phyloP scores from a whole-genome alignment of 495 filamentous ascomycete genomes.

The Thozetella sp. region DNA sequence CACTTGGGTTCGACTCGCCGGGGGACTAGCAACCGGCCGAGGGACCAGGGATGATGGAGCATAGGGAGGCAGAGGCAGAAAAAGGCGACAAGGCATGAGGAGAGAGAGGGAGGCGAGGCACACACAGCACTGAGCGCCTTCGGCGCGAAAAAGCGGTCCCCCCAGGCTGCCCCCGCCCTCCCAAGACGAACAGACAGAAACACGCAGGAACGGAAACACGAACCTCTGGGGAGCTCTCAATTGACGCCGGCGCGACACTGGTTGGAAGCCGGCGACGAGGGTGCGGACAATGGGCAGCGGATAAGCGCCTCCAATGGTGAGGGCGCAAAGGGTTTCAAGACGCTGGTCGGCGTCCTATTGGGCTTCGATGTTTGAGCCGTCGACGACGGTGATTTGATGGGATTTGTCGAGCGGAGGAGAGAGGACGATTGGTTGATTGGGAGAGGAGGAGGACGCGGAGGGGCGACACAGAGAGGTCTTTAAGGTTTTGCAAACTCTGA shows the following conservation, averaged over 20 bases:
- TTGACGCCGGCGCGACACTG: neutral
- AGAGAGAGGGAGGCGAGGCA: too few species aligned
- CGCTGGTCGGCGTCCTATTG: conserved; percentile 16
- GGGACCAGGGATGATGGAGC: neutral
- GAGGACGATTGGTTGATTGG: conserved; percentile 43
- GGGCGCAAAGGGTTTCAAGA: neutral
- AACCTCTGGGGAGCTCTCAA: neutral
- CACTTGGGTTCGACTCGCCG: neutral
- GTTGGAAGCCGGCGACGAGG: conserved; percentile 4
- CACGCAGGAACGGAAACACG: neutral
- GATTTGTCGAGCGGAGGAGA: conserved; percentile 32
- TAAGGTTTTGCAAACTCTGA: conserved; percentile 32
- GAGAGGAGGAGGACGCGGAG: conserved; percentile 38
- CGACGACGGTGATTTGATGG: conserved; percentile 32
- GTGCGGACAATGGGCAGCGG: conserved; percentile 10
- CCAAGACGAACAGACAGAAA: neutral
- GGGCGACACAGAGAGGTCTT: conserved; percentile 32
- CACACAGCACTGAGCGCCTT: too few species aligned
- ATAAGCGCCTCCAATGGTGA: conserved; percentile 17
- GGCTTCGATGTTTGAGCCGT: conserved; percentile 22
- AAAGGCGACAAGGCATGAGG: neutral
- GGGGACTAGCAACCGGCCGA: neutral
- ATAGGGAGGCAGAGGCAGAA: neutral
- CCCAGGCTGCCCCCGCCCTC: neutral
- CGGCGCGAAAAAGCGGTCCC: too few species aligned